A percentile compares a stretch with the other conserved stretches of the same genome.
Conservation (phyloP, 495 filamentous ascomycete species). For the Penicillium flavigenum region DNA sequence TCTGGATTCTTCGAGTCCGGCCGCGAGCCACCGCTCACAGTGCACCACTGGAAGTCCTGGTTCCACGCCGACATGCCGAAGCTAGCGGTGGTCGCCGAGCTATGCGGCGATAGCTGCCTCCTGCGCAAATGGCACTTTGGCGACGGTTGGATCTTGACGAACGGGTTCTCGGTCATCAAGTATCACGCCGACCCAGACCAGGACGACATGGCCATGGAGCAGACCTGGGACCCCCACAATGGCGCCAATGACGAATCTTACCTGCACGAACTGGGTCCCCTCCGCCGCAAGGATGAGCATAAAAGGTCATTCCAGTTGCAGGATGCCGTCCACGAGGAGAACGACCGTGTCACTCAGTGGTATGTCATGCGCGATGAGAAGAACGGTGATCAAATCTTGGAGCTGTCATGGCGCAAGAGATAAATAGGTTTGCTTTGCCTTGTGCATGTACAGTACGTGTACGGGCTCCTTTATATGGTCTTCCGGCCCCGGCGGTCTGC, state of each 20-base stretch:
- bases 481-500: neutral
- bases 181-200: slow-evolving; percentile 43
- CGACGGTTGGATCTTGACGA: slow-evolving; percentile 57
- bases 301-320: slow-evolving; percentile 39
- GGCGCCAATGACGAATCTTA: slow-evolving; percentile 40
- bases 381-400: slow-evolving; percentile 40
- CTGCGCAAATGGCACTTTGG: slow-evolving; percentile 57
- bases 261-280: slow-evolving; percentile 44
- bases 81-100: slow-evolving; percentile 47
- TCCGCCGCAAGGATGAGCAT: slow-evolving; percentile 40
- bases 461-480: slow-evolving; percentile 11
- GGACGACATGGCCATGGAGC: slow-evolving; percentile 41
- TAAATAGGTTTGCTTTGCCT: slow-evolving; percentile 17
- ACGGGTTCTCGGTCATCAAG: slow-evolving; percentile 54
- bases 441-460: slow-evolving; percentile 14
- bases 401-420: slow-evolving; percentile 44
- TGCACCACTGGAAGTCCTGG: slow-evolving; percentile 62
- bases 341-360: slow-evolving; percentile 39
- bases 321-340: slow-evolving; percentile 34
- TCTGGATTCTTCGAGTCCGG: slow-evolving; percentile 58
- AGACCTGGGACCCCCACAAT: slow-evolving; percentile 48
- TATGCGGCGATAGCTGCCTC: slow-evolving; percentile 57
- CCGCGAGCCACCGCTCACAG: slow-evolving; percentile 47
- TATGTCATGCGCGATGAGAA: slow-evolving; percentile 39
- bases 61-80: slow-evolving; percentile 54